Percentiles rank a stretch among this genome's conserved stretches.
phyloP scores from a whole-genome alignment of 495 filamentous ascomycete genomes.

The Xeromyces bisporus region DNA sequence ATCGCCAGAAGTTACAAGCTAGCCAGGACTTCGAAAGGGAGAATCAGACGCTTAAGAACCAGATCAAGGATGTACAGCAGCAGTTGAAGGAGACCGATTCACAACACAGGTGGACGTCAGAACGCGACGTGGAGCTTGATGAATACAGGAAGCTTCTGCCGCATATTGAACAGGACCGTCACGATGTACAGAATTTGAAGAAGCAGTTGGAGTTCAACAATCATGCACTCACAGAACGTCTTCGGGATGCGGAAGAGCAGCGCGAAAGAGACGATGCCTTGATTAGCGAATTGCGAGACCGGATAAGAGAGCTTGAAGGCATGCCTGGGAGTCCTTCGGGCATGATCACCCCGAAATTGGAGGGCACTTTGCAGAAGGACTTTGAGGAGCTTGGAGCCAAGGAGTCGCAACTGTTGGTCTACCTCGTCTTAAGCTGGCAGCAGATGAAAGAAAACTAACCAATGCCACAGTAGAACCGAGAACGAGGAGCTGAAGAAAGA shows the following conservation, averaged over 20 bases:
- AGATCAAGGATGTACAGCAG: slow-evolving; percentile 38
- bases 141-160: slow-evolving; percentile 41
- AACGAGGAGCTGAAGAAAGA: slow-evolving; percentile 28
- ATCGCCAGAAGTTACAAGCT: slow-evolving; percentile 57
- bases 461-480: slow-evolving; percentile 21
- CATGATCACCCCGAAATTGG: slow-evolving; percentile 23
- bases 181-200: slow-evolving; percentile 38
- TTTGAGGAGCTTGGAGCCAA: slow-evolving; percentile 27
- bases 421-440: background rate
- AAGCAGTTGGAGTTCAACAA: slow-evolving; percentile 43
- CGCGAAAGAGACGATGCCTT: slow-evolving; percentile 37
- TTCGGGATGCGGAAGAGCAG: slow-evolving; percentile 36
- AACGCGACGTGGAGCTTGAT: slow-evolving; percentile 38
- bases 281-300: slow-evolving; percentile 36
- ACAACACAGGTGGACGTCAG: slow-evolving; percentile 26
- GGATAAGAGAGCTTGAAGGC: slow-evolving; percentile 33
- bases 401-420: slow-evolving; percentile 24
- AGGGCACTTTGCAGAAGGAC: slow-evolving; percentile 29
- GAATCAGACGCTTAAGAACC: slow-evolving; percentile 43
- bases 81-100: slow-evolving; percentile 38
- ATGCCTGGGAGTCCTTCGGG: slow-evolving; percentile 25
- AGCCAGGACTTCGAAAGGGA: slow-evolving; percentile 57
- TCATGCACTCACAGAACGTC: slow-evolving; percentile 34
- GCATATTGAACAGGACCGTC: slow-evolving; percentile 44
- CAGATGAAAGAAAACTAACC: slow-evolving; percentile 5